phyloP scores from a whole-genome alignment of 2,329 filamentous ascomycete species.

The Reticulascus tulasneorum region DNA sequence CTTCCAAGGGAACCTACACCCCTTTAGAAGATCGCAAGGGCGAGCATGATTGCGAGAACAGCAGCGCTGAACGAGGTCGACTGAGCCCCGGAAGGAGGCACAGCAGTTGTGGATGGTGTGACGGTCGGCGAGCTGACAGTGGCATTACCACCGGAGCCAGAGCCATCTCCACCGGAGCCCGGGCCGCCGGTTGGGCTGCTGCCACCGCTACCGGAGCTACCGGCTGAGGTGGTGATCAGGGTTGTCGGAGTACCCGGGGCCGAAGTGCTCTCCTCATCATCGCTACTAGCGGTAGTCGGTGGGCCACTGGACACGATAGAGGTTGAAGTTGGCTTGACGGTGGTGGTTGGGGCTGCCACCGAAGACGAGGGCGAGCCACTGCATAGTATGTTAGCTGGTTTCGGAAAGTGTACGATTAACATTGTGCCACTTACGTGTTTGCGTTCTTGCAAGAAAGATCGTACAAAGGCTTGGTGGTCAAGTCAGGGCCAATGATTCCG shows the following conservation, averaged over 20 bases:
- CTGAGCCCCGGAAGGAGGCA: conserved; percentile 4
- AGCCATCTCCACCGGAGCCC: conserved; percentile 17
- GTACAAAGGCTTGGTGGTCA: conserved; percentile 54
- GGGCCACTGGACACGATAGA: no score
- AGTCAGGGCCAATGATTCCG: conserved; percentile 57
- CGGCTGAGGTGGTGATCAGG: conserved; percentile 10
- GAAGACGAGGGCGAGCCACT: conserved; percentile 2
- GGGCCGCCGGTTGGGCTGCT: conserved; percentile 8
- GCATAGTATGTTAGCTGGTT: conserved; percentile 1
- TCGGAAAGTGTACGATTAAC: conserved; percentile 12
- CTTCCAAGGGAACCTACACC: not conserved
- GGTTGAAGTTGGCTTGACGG: no score
- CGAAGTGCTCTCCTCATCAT: conserved; percentile 4
- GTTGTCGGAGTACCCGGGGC: conserved; percentile 11
- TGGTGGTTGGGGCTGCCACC: conserved; percentile 8
- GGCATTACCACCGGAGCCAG: conserved; percentile 18
- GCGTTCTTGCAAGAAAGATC: conserved; percentile 55
- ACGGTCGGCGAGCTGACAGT: conserved; percentile 8
- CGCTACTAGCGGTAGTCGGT: no score
- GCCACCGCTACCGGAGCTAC: not conserved
- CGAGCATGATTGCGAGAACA: conserved; percentile 8
- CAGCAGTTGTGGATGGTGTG: conserved; percentile 1
- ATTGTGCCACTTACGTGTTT: conserved; percentile 14
- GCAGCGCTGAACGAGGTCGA: conserved; percentile 7
- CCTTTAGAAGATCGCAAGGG: conserved; percentile 11